Percentiles rank a stretch among this genome's conserved stretches.
Conservation (phyloP, 176 grass and related monocot species). For the Alloteropsis semialata region DNA sequence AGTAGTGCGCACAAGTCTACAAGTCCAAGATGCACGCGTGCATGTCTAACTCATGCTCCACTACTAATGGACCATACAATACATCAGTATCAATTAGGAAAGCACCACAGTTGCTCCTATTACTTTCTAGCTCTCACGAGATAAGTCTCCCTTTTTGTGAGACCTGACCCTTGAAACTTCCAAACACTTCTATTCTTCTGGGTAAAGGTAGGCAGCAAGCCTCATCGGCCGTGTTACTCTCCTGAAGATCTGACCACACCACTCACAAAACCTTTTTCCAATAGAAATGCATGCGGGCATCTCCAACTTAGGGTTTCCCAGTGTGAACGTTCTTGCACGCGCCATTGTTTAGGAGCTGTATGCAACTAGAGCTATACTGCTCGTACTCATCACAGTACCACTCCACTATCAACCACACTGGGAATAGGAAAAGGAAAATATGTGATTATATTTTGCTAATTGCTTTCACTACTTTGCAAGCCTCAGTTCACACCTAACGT, state of each 20-base stretch:
- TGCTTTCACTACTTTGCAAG: not conserved
- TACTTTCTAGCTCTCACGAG: constrained; percentile 11
- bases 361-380: constrained; percentile 15
- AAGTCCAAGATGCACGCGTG: constrained; percentile 16
- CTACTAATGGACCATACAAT: constrained; percentile 18
- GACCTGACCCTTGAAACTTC: constrained; percentile 33
- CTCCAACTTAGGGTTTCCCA: constrained; percentile 42
- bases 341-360: constrained; percentile 40
- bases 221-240: too few relatives aligned
- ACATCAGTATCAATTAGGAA: constrained; percentile 15
- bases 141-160: constrained; percentile 25
- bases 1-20: constrained; percentile 18
- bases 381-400: constrained; percentile 27
- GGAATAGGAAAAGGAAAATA: not conserved
- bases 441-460: constrained; percentile 9
- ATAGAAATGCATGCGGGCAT: constrained; percentile 41
- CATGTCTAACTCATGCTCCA: constrained; percentile 24
- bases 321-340: constrained; percentile 32
- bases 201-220: too few relatives aligned
- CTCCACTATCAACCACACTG: constrained; percentile 24
- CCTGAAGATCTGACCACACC: constrained; percentile 25
- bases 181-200: constrained; percentile 31
- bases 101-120: not conserved
- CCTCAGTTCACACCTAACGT: not conserved
- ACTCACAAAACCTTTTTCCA: constrained; percentile 34